phyloP scores from a whole-genome alignment of 306 rosid genomes.

The Benincasa hispida region DNA sequence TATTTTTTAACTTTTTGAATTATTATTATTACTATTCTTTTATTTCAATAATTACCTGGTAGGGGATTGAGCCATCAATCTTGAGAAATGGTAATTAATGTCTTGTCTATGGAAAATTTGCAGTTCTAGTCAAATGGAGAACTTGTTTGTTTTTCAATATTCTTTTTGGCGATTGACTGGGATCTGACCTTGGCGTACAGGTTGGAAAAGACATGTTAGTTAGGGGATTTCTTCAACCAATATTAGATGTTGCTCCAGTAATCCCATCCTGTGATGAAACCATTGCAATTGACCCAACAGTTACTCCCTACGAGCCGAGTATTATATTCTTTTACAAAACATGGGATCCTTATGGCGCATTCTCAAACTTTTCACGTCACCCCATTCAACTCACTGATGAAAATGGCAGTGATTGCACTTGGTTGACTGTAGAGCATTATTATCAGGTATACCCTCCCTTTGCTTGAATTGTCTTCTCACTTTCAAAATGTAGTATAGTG shows the following conservation, averaged over 20 bases:
- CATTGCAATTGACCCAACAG: constrained; percentile 62
- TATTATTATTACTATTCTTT: no score
- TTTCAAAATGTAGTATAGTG: neutral
- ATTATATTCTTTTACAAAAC: constrained; percentile 74
- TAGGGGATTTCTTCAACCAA: constrained; percentile 83
- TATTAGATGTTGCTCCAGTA: constrained; percentile 60
- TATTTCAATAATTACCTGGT: no score
- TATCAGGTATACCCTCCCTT: constrained; percentile 66
- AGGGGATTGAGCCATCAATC: no score
- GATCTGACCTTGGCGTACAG: constrained; percentile 24
- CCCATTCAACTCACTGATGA: constrained; percentile 55
- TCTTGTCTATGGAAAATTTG: neutral
- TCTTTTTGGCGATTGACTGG: neutral
- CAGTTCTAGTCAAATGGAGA: neutral
- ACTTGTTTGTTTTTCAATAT: neutral
- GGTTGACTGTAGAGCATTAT: constrained; percentile 86
- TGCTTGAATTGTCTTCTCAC: neutral
- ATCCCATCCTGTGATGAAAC: constrained; percentile 82
- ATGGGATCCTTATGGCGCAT: constrained; percentile 86
- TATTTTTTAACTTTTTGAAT: no score
- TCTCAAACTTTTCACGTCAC: constrained; percentile 91
- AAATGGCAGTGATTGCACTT: constrained; percentile 48
- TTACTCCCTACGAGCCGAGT: constrained; percentile 63
- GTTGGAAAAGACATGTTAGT: constrained; percentile 87
- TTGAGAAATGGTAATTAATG: no score